A percentile compares a stretch with the other conserved stretches of the same genome.
phyloP scores from a whole-genome alignment of 495 filamentous ascomycete species.

The Tetracladium marchalianum region DNA sequence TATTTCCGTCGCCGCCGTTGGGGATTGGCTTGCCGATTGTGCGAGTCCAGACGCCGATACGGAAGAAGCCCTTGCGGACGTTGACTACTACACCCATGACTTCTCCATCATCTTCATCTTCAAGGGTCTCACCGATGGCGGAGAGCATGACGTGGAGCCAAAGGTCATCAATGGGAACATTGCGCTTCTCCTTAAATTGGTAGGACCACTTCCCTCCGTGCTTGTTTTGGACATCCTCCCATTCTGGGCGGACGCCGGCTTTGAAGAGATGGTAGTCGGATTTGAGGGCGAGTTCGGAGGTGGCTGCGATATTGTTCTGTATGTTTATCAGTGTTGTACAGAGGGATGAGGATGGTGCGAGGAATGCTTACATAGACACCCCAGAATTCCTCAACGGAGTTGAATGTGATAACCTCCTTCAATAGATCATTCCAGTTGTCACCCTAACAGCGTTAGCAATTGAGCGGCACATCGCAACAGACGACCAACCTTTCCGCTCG shows the following conservation, averaged over 20 bases:
- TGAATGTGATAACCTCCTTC: conserved; percentile 97
- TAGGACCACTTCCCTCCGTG: conserved; percentile 95
- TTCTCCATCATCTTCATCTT: conserved; percentile 87
- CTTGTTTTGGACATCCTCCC: conserved; percentile 97
- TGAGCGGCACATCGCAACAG: neutral
- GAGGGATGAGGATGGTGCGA: conserved; percentile 10
- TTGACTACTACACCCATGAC: conserved; percentile 99
- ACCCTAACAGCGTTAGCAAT: conserved; percentile 42
- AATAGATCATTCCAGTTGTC: conserved; percentile 98
- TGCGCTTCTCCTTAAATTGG: conserved; percentile 90
- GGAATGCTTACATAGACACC: conserved; percentile 78
- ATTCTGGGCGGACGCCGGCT: conserved; percentile 91
- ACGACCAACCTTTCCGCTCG: conserved; percentile 76
- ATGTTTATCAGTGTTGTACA: conserved; percentile 5
- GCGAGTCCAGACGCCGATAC: conserved; percentile 86
- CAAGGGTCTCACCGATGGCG: conserved; percentile 95
- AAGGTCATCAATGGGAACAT: conserved; percentile 81
- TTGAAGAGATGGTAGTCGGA: conserved; percentile 98
- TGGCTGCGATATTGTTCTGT: conserved; percentile 96
- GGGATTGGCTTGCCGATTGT: conserved; percentile 77
- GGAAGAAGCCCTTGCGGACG: conserved; percentile 95
- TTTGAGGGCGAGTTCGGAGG: conserved; percentile 87
- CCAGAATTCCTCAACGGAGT: conserved; percentile 99
- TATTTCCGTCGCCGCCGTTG: conserved; percentile 59
- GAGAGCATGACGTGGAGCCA: conserved; percentile 97